Evolutionary conservation across 441 rosid genomes (phyloP).

Genomic region (Jatropha podagrica): DNA sequence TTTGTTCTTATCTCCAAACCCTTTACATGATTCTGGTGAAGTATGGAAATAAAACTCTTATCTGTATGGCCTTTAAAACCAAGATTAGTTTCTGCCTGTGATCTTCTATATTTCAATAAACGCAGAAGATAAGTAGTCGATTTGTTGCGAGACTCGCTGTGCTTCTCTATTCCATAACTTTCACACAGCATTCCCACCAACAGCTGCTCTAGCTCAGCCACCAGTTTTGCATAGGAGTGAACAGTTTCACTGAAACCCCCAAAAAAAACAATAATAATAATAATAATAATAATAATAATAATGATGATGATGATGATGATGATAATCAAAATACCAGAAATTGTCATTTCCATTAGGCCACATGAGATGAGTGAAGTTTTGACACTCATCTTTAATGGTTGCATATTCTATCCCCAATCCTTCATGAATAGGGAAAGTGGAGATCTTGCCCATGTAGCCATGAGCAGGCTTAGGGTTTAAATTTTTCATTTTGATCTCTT

Average conservation of each 20-base stretch:
- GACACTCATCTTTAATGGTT: constrained; percentile 39
- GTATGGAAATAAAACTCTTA: constrained; percentile 61
- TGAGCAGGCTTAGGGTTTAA: constrained; percentile 35
- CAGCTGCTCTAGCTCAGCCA: constrained; percentile 42
- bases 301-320: background rate
- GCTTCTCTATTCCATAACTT: constrained; percentile 57
- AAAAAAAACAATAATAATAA: background rate
- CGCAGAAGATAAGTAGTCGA: constrained; percentile 58
- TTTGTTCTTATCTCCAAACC: constrained; percentile 53
- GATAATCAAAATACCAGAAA: constrained; percentile 43
- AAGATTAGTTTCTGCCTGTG: constrained; percentile 33
- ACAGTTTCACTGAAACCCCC: constrained; percentile 39
- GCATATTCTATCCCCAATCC: constrained; percentile 56
- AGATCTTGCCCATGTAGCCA: constrained; percentile 51
- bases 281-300: background rate
- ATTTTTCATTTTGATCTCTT: constrained; percentile 52
- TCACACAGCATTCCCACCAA: constrained; percentile 61
- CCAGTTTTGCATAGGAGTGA: constrained; percentile 40
- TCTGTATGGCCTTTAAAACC: constrained; percentile 63
- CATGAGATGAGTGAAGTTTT: constrained; percentile 54
- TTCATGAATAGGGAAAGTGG: constrained; percentile 57
- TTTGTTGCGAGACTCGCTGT: constrained; percentile 35
- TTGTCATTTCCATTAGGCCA: constrained; percentile 60
- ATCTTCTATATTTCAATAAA: constrained; percentile 45
- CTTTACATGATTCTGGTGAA: constrained; percentile 56